phyloP scores from a whole-genome alignment of 805 yeast species.

The Candida awuae region DNA sequence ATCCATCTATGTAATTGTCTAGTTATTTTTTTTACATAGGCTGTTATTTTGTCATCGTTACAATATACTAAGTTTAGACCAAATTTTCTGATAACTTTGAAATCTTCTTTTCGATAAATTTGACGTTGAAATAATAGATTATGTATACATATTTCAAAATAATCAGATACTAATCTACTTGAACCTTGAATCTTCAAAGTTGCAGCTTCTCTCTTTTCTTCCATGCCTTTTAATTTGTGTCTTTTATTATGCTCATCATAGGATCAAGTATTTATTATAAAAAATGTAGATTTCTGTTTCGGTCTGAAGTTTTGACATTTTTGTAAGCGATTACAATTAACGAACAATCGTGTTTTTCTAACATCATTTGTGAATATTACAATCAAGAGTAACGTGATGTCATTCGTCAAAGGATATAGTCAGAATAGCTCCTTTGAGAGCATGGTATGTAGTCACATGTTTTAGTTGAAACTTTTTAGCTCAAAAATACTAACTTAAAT shows the following conservation, averaged over 20 bases:
- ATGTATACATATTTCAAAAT: slow-evolving; percentile 74
- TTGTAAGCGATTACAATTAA: no score
- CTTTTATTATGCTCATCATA: no score
- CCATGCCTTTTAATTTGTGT: not conserved
- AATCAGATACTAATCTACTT: slow-evolving; percentile 70
- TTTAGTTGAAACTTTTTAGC: no score
- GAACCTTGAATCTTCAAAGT: slow-evolving; percentile 52
- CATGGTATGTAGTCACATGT: slow-evolving; percentile 11
- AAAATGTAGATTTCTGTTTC: no score
- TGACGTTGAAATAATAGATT: slow-evolving; percentile 83
- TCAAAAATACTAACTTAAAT: slow-evolving; percentile 3
- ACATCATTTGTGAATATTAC: no score
- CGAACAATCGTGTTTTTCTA: no score
- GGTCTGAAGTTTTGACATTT: no score
- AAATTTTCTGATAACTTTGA: slow-evolving; percentile 67
- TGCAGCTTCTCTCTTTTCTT: not conserved
- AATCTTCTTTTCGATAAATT: slow-evolving; percentile 82
- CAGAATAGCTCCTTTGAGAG: slow-evolving; percentile 14
- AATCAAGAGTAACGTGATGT: slow-evolving; percentile 8
- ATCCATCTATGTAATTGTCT: slow-evolving; percentile 70
- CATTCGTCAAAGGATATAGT: slow-evolving; percentile 15
- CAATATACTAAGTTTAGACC: slow-evolving; percentile 68
- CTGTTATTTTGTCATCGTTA: slow-evolving; percentile 66
- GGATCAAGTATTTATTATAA: no score
- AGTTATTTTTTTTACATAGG: slow-evolving; percentile 60